phyloP scores from a whole-genome alignment of 2,329 filamentous ascomycete species.

The Alternaria sp. region DNA sequence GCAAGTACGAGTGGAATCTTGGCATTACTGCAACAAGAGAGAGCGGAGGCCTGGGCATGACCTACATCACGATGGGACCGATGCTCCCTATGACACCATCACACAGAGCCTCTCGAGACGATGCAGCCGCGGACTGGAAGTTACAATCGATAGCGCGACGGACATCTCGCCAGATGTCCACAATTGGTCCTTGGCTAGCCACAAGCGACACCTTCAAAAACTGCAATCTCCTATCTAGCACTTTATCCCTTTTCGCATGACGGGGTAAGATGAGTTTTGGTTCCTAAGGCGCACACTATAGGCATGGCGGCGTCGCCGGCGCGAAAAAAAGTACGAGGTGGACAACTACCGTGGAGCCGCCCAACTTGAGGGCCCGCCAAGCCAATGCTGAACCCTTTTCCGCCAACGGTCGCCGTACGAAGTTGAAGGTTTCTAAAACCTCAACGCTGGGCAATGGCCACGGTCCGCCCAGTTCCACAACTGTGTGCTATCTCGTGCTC shows the following conservation, averaged over 20 bases:
- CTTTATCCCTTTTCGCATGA: slow-evolving; percentile 19
- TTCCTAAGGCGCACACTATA: slow-evolving; percentile 5
- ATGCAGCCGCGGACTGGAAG: slow-evolving; percentile 1
- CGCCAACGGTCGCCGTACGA: neutral
- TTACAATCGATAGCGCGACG: slow-evolving; percentile 25
- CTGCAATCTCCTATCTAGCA: slow-evolving; percentile 22
- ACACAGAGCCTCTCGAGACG: neutral
- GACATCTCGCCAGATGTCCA: neutral
- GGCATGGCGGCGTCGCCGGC: slow-evolving; percentile 15
- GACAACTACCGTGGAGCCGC: slow-evolving; percentile 14
- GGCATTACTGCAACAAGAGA: neutral
- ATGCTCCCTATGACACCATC: slow-evolving; percentile 1
- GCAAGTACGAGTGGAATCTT: neutral
- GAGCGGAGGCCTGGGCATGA: neutral
- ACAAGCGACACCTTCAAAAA: slow-evolving; percentile 6
- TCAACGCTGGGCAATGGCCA: slow-evolving; percentile 1
- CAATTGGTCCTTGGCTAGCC: slow-evolving; percentile 6
- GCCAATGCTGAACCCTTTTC: slow-evolving; percentile 4
- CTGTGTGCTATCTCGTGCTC: neutral
- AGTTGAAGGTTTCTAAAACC: slow-evolving; percentile 14
- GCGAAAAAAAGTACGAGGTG: slow-evolving; percentile 22
- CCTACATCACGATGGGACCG: neutral
- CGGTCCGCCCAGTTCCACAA: neutral
- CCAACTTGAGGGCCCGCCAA: slow-evolving; percentile 9
- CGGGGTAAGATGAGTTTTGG: slow-evolving; percentile 15